These are phyloP conservation scores for Mallotus repandus DNA, from an alignment of 441 rosid species.

Conservation along the genomic window DNA sequence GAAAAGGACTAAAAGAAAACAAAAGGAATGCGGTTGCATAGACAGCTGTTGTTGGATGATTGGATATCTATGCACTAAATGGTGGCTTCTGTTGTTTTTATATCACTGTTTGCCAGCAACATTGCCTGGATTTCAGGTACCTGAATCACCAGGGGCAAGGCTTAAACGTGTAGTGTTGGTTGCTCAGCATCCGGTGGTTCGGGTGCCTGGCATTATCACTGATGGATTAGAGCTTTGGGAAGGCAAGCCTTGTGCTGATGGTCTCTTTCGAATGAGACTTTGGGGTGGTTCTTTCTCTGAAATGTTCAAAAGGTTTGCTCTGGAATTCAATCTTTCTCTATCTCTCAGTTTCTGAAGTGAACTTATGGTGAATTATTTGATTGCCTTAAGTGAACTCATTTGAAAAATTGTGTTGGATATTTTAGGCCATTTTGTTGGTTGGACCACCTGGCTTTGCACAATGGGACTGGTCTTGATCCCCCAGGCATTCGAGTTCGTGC, in stretches of 20 bases:
- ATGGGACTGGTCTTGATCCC: constrained; percentile 71
- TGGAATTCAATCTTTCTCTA: not conserved
- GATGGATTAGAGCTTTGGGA: constrained; percentile 76
- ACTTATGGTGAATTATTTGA: not conserved
- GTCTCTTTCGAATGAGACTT: constrained; percentile 61
- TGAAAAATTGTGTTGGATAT: not conserved
- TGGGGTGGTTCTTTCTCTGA: constrained; percentile 70
- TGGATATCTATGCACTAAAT: constrained; percentile 51
- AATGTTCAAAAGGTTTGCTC: constrained; percentile 49
- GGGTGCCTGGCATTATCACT: constrained; percentile 68
- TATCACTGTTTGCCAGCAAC: constrained; percentile 47
- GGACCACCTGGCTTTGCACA: constrained; percentile 62
- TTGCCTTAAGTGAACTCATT: too few species aligned
- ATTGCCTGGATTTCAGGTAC: constrained; percentile 41
- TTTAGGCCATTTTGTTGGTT: constrained; percentile 63
- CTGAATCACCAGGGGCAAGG: constrained; percentile 51
- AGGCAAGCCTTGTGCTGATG: constrained; percentile 64
- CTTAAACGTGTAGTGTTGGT: constrained; percentile 48
- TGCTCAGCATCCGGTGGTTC: constrained; percentile 60
- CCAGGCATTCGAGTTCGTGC: constrained; percentile 58
- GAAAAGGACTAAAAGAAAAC: constrained; percentile 23
- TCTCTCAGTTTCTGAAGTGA: not conserved
- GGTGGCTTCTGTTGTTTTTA: constrained; percentile 59
- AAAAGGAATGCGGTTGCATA: constrained; percentile 38
- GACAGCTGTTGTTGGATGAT: constrained; percentile 53